Evolutionary conservation across 371 early-diverging fungal genomes (phyloP), one percentile per base, ranked within the genome.

Genomic region (Gilbertella persicaria): DNA sequence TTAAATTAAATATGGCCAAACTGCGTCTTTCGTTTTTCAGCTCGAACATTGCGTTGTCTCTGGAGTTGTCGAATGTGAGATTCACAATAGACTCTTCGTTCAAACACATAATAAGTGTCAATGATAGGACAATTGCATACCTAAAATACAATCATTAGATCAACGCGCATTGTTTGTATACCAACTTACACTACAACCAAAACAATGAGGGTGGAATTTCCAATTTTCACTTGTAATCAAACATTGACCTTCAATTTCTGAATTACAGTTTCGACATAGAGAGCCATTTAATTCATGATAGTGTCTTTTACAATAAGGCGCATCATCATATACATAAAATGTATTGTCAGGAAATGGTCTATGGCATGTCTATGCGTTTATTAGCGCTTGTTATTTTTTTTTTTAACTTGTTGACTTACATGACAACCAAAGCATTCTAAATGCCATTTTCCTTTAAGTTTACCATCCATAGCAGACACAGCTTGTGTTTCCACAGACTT

Each of bases 181-280:
- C 12, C 19, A 3, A 53, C 53, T 33, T 59, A 76, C 78, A 40
- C 64, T 55, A 46, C 79, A 78, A 5, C 63, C 55, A 53, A 78
- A 75, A 28, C 79, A 78, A 5, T 42, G 29, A 13, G 75, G 79
- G 60, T 78, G 79, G 42, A 75, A 78, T 48, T 71, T 47, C 73
- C 75, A 72, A 16, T 69, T 84, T 74, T 92, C 91, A 29, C 73
- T 69, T n/a, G 90, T 88, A 48, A 89, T 87, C 4, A 88, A 89
- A 69, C 92, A 91, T 1, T 88, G 86, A 8, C 93, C 93, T 65
- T 94, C 93, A 55, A 94, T 92, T 8, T 90, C 89, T 20, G 86
- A 78, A 38, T 77, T 74, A 56, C 94, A 94, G 17, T 75, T 64
- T 50, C 82, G 79, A 61, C 94, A 94, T 30, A 94, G 73, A 6